Evolutionary conservation across 108 stramenopile species (phyloP).

Genomic region (Skeletonema marinoi): DNA sequence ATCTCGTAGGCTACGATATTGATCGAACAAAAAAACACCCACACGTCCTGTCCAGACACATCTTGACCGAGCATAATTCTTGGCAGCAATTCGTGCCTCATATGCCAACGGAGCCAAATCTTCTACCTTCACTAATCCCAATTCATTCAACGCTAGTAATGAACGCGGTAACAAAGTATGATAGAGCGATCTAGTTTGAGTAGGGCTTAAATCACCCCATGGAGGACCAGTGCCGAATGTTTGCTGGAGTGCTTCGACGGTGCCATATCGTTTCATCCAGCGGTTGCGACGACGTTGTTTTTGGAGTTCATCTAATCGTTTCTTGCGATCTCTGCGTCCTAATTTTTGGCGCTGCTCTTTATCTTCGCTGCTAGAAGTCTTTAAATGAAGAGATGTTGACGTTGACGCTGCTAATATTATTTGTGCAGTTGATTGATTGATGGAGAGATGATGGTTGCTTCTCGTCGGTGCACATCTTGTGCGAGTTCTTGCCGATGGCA

Average conservation of each 20-base stretch:
- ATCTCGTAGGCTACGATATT: slow-evolving; percentile 53
- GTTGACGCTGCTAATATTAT: neutral
- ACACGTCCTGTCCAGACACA: slow-evolving; percentile 58
- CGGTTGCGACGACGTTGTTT: slow-evolving; percentile 26
- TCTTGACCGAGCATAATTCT: slow-evolving; percentile 62
- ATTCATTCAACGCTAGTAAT: slow-evolving; percentile 30
- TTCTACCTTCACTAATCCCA: slow-evolving; percentile 36
- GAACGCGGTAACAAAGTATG: slow-evolving; percentile 45
- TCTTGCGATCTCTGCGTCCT: slow-evolving; percentile 24
- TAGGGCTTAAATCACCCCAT: slow-evolving; percentile 36
- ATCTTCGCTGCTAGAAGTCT: neutral
- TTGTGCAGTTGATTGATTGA: neutral
- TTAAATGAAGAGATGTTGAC: neutral
- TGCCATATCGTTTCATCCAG: slow-evolving; percentile 23
- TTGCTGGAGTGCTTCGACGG: slow-evolving; percentile 15
- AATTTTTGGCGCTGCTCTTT: neutral
- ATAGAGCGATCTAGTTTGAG: slow-evolving; percentile 38
- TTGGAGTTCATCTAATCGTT: slow-evolving; percentile 5
- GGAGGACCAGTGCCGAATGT: slow-evolving; percentile 35
- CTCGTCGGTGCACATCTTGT: neutral
- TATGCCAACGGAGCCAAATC: slow-evolving; percentile 60
- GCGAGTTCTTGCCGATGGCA: neutral
- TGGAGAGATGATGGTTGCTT: neutral
- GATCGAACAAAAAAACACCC: slow-evolving; percentile 53
- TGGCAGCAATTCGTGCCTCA: slow-evolving; percentile 62